Base-by-base conservation (phyloP, 768 basidiomycete species). In the Crassisporium funariophilum region DNA sequence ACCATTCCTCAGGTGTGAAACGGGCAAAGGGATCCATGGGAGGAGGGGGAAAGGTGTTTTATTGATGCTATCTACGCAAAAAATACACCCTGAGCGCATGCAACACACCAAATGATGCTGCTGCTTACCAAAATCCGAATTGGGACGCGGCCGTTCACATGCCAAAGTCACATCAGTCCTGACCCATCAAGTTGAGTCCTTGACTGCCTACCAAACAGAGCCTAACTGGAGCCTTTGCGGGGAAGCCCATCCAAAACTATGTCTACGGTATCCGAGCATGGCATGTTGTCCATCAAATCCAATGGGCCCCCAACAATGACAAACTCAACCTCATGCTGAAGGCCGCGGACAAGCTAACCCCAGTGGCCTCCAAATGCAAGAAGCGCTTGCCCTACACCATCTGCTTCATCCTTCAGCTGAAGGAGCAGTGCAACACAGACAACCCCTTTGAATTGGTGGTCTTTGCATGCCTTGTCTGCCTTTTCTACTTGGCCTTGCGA, bases 361-460 rank as follows among this genome's bases (percentile, higher is more conserved):
- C 72, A 0, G 16, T 56, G 0, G 27, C 62, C 0, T 66, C 68
- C 0, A 66, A 62, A 25, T 33, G 59, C 1, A 43, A 50, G 19
- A 69, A 70, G 19, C 42, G 67, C 0, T 17, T 23, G 0, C 75
- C 73, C 0, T 66, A 60, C 46, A 67, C 66, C 0, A 15, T 63
- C 0, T 40, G 54, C 0, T 46, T 57, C 50, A 59, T 72, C 2
- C 16, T 11, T 2, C 12, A 15, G 1, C 34, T 70, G 10, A 21
- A 16, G 0, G 1, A 11, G 0, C 7, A 57, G 0, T 58, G 76
- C 6, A 47, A 67, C 43, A 52, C 67, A 0, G 2, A 15, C 4
- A 19, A 35, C 3, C 65, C 65, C 1, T 49, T 72, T 2, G 56
- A 74, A 21, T 57, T 64, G 0, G 63, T 74, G 0, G 56, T 68